Evolutionary conservation across 2,329 filamentous ascomycete species (phyloP), one percentile per base, ranked within the genome.

Genomic region (Aspergillaceae sp.): DNA sequence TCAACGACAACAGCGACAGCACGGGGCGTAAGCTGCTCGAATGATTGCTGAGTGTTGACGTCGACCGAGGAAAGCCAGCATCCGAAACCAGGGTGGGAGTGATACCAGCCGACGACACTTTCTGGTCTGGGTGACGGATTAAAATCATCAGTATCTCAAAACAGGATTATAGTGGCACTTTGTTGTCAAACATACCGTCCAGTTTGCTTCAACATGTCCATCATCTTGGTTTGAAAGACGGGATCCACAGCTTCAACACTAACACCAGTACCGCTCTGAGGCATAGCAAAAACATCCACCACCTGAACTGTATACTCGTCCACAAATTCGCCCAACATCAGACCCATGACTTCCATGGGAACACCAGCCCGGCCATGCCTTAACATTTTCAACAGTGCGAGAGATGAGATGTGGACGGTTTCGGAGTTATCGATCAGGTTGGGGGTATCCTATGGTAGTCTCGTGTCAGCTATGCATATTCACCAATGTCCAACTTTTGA

Each of bases 181-280:
- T 19, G 19, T 19, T 19, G 19, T 19, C 19, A 40, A 43, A 53
- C 79, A 60, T 75, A 94, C 88, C 92, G 80, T 72, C 92, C 92
- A 48, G 92, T 98, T 76, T 98, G 92, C 63, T 87, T 80, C 66
- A 98, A 76, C 92, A 98, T 97, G 67, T 98, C 92, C 92, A 98
- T 98, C 92, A 98, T 98, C 78, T 96, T 98, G 62, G 89, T 96
- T 74, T 98, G 92, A 70, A 98, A 98, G 32, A 98, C 92, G 7
- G 90, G 89, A 66, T 98, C 92, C 53, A 98, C 92, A 43, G 92
- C 94, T 72, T 98, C 92, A 61, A 98, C 92, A 70, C 88, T 95
- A 58, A 98, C 92, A 57, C 92, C 92, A 1, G 92, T 98, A 72
- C 92, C 92, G 59, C 90, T 96, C 68, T 98, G 92, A 19, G 92